Conservation (phyloP, 306 rosid species). For the Ammopiptanthus mongolicus region DNA sequence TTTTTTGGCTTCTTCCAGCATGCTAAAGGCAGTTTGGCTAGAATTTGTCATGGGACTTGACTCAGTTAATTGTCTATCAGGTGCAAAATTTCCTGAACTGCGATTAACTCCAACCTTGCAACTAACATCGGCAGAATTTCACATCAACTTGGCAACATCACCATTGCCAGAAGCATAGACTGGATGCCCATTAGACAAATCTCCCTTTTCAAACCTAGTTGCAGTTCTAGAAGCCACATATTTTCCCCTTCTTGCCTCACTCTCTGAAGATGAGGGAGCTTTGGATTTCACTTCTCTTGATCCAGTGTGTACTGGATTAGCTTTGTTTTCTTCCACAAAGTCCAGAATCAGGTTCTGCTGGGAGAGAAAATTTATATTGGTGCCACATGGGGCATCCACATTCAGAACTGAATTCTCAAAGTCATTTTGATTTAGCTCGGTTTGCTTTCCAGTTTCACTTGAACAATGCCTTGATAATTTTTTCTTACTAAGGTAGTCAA, state of each 20-base stretch:
- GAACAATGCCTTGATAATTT: conserved; percentile 29
- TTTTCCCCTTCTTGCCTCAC: conserved; percentile 23
- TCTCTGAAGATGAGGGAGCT: conserved; percentile 17
- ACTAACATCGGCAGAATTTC: conserved; percentile 26
- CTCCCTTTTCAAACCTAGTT: conserved; percentile 23
- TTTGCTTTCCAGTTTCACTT: conserved; percentile 32
- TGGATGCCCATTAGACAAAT: conserved; percentile 23
- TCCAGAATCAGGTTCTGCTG: conserved; percentile 31
- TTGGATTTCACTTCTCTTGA: conserved; percentile 35
- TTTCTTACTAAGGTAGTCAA: no score
- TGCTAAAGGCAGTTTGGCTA: conserved; percentile 32
- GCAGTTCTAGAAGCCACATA: conserved; percentile 19
- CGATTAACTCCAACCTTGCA: conserved; percentile 22
- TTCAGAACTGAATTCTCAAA: conserved; percentile 32
- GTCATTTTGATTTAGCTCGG: conserved; percentile 27
- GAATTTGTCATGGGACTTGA: conserved; percentile 38
- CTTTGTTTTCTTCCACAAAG: conserved; percentile 28
- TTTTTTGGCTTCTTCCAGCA: conserved; percentile 49
- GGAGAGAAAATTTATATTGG: conserved; percentile 17
- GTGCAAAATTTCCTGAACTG: conserved; percentile 18
- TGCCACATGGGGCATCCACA: conserved; percentile 18
- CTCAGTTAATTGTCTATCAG: conserved; percentile 25
- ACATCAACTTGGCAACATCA: conserved; percentile 26
- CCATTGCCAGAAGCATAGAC: conserved; percentile 21
- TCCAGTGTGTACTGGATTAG: conserved; percentile 9